A percentile compares a stretch with the other conserved stretches of the same genome.
These are phyloP conservation scores for Pezicula neosporulosa DNA, from an alignment of 2,329 filamentous ascomycete species.

Conservation along the genomic window DNA sequence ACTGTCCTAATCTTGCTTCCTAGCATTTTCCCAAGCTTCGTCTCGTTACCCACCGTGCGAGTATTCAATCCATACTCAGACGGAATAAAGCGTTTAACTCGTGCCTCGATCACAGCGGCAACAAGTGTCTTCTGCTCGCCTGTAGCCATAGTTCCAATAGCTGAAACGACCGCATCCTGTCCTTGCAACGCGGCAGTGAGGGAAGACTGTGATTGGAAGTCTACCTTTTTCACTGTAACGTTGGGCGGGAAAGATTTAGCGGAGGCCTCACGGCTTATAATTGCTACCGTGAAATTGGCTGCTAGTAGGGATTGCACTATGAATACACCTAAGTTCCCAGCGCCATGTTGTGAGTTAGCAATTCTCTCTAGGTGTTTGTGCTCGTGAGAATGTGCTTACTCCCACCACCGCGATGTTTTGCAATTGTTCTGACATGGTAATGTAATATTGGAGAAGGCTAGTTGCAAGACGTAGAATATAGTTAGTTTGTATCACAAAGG, in stretches of 20 bases:
- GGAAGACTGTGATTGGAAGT: background rate
- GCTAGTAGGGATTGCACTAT: background rate
- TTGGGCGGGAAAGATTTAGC: constrained; percentile 15
- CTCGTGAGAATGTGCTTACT: no score
- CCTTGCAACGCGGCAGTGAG: constrained; percentile 37
- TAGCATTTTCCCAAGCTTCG: background rate
- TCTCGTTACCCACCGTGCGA: background rate
- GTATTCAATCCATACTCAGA: constrained; percentile 39
- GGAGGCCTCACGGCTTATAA: constrained; percentile 26
- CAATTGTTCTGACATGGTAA: no score
- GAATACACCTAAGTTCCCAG: background rate
- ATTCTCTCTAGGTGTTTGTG: no score
- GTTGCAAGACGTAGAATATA: no score
- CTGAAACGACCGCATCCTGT: constrained; percentile 54
- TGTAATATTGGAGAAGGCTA: no score
- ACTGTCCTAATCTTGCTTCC: constrained; percentile 12
- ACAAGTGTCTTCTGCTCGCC: constrained; percentile 44
- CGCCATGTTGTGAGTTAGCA: background rate
- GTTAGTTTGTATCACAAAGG: no score
- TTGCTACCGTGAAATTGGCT: constrained; percentile 21
- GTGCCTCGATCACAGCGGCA: constrained; percentile 51
- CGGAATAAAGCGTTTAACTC: constrained; percentile 55
- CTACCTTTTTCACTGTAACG: constrained; percentile 6
- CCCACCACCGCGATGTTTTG: no score
- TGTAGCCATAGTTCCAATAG: constrained; percentile 40